These are phyloP conservation scores for Buddleja alternifolia DNA, from an alignment of 257 asterid genomes.

Conservation along the genomic window DNA sequence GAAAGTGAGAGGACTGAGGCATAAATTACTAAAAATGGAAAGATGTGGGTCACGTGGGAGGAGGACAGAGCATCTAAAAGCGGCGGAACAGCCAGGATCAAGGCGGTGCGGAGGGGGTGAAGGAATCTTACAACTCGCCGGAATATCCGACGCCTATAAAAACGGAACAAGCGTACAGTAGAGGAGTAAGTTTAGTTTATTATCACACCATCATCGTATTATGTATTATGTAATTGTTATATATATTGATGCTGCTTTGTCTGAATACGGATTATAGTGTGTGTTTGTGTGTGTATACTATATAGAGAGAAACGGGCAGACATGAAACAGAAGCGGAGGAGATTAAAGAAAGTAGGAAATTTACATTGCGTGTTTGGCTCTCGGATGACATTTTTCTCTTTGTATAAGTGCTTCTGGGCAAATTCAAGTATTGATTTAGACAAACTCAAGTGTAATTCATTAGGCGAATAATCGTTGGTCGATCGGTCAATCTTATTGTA, in stretches of 20 bases:
- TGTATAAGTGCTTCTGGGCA: no score
- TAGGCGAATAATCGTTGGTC: no score
- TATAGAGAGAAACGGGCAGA: slow-evolving; percentile 44
- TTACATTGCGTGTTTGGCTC: slow-evolving; percentile 63
- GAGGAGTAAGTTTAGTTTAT: slow-evolving; percentile 14
- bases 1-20: slow-evolving; percentile 21
- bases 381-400: slow-evolving; percentile 37
- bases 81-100: slow-evolving; percentile 47
- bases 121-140: slow-evolving; percentile 67
- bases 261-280: neutral
- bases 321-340: slow-evolving; percentile 45
- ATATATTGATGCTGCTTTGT: neutral
- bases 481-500: no score
- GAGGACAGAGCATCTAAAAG: slow-evolving; percentile 23
- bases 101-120: slow-evolving; percentile 45
- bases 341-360: slow-evolving; percentile 41
- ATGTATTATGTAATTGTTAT: no score
- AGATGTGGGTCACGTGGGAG: slow-evolving; percentile 26
- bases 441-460: no score
- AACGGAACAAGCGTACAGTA: slow-evolving; percentile 33
- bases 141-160: slow-evolving; percentile 52
- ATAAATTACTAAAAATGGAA: slow-evolving; percentile 45
- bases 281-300: slow-evolving; percentile 10
- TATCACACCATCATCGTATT: slow-evolving; percentile 23
- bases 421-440: no score